Evolutionary conservation across 257 asterid species (phyloP).

Genomic region (Galeopsis tetrahit): DNA sequence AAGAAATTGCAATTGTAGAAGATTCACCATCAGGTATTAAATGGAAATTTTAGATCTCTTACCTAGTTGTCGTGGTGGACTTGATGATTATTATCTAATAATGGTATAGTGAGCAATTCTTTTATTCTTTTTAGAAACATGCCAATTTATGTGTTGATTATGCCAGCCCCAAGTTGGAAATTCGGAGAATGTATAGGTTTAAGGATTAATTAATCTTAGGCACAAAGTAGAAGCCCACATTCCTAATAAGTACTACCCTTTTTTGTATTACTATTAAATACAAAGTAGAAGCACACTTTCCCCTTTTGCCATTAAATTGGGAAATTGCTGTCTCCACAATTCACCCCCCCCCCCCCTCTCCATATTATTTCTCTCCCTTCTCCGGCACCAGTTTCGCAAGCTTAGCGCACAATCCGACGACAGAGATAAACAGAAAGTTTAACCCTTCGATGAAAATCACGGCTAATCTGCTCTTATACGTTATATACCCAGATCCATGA

Average conservation of each 20-base stretch:
- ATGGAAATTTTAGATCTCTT: conserved; percentile 16
- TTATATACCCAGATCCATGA: conserved; percentile 81
- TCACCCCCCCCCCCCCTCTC: too few relatives aligned
- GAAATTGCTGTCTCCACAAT: too few relatives aligned
- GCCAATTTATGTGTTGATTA: background rate
- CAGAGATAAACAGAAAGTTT: conserved; percentile 67
- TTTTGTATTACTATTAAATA: too few relatives aligned
- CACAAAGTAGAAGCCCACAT: too few relatives aligned
- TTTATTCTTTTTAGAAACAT: conserved; percentile 20
- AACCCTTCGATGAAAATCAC: conserved; percentile 88
- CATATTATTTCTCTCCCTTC: too few relatives aligned
- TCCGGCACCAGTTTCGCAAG: conserved; percentile 81
- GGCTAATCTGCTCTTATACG: conserved; percentile 78
- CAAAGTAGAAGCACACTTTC: too few relatives aligned
- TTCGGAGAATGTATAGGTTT: background rate
- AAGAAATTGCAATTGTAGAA: conserved; percentile 70
- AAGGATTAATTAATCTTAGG: too few relatives aligned
- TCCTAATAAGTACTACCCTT: too few relatives aligned
- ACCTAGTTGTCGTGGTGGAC: background rate
- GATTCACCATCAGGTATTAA: conserved; percentile 71
- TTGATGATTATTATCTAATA: conserved; percentile 5
- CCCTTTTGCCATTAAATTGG: too few relatives aligned
- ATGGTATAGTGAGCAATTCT: background rate
- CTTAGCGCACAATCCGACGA: conserved; percentile 71
- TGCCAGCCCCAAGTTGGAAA: background rate